Evolutionary conservation across 768 basidiomycete genomes (phyloP), one percentile per base, ranked within the genome.

Genomic region (Lactarius vividus): DNA sequence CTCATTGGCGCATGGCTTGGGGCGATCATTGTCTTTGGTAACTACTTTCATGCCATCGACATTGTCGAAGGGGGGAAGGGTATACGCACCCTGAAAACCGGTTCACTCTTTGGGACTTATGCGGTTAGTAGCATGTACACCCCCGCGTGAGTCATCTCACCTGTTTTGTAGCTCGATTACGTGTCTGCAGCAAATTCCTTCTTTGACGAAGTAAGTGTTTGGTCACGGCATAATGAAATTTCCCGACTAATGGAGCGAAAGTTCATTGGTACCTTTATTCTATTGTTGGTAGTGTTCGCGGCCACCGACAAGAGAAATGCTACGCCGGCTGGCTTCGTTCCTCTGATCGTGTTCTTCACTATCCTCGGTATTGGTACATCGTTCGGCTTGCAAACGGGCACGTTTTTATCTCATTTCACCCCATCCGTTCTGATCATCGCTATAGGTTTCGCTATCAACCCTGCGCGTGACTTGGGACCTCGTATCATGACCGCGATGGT

Each of bases 381-480:
- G 18, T 78, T 89, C 40, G 88, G 88, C 13, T 83, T 85, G 81
- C 78, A 89, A 70, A 89, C 88, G 5, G 68, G 74, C 65, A 62
- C 20, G 62, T 60, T 2, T n/a, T 42, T 26, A 28, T n/a, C 42
- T n/a, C 10, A 1, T 16, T 31, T 35, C 33, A 16, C 15, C 10
- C 20, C 8, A 10, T 11, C 29, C 18, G 26, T 28, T 42, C 33
- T 37, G 23, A 52, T 61, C n/a, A 6, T 52, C 7, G 2, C 28
- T 53, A 4, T 65, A 82, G 85, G 83, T 55, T 86, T 80, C 68
- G 84, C 88, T 5, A 76, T 89, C 59, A 89, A 89, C 69, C 88
- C 88, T 46, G 87, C 88, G 39, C 85, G 89, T 71, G 88, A 90
- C 75, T 76, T 90, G 33, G 88, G 89, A 6, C 88, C 88, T 2